Base-by-base conservation (phyloP, 2,329 filamentous ascomycete species). In the Sporothrix inflata region DNA sequence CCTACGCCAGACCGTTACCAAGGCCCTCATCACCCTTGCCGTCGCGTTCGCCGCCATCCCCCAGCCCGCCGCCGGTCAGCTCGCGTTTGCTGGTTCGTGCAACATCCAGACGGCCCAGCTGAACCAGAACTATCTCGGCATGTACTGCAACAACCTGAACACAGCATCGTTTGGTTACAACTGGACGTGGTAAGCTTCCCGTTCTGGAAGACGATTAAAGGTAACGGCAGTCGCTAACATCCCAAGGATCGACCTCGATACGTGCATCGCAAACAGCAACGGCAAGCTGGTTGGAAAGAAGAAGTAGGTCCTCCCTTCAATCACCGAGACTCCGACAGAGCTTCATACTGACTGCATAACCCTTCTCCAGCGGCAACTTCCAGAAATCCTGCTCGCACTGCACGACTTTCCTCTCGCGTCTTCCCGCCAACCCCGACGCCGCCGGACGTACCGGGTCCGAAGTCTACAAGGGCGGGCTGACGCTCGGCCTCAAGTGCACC, bases 121-220 rank as follows among this genome's bases (percentile, higher is more conserved):
- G 45, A 75, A 76, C 8, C 77, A 77, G 49, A 77, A 75, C 72
- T 80, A 75, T 71, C 79, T 84, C 0, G 81, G 81, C 42, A 77
- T 82, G 75, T 83, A 82, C 75, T 84, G 82, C 77, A 80, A 81
- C 72, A 81, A 82, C 68, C 74, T 81, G 57, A 74, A 82, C 74
- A 78, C 76, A 73, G 76, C 73, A 1, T 55, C 77, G 6, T 83
- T 77, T 71, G 79, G 77, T 27, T 83, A 82, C 75, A 81, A 82
- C 69, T 84, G 82, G 80, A 79, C 81, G 14, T 82, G 79, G 82
- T 82, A 76, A 74, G 76, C 14, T n/a, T n/a, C n/a, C n/a, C n/a
- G n/a, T n/a, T n/a, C n/a, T n/a, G n/a, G n/a, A n/a, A n/a, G n/a
- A n/a, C n/a, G n/a, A n/a, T n/a, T n/a, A n/a, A n/a, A n/a, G n/a